Percentiles rank a stretch among this genome's conserved stretches.
Evolutionary conservation across 768 basidiomycete species (phyloP).

Genomic region (Leccinum ochraceum): DNA sequence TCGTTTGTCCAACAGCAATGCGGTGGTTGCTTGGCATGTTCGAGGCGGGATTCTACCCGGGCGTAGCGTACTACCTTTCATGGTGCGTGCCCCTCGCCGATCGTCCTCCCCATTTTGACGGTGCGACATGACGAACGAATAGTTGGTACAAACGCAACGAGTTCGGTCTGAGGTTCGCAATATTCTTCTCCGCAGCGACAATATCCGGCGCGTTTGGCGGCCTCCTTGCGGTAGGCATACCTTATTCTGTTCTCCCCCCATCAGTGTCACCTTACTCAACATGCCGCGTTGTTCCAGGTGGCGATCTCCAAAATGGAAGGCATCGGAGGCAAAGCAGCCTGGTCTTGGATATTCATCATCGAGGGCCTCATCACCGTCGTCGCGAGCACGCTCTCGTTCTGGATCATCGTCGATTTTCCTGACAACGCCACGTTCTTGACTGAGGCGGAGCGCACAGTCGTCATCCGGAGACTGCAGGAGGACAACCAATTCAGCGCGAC

Average conservation of each 20-base stretch:
- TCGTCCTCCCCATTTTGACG: slow-evolving; percentile 37
- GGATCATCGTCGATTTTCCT: slow-evolving; percentile 82
- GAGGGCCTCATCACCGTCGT: slow-evolving; percentile 69
- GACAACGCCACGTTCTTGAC: slow-evolving; percentile 77
- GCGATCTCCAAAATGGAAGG: slow-evolving; percentile 75
- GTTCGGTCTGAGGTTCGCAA: slow-evolving; percentile 62
- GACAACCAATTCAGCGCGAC: slow-evolving; percentile 75
- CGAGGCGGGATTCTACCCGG: slow-evolving; percentile 48
- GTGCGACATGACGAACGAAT: slow-evolving; percentile 10
- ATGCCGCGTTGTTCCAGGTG: slow-evolving; percentile 29
- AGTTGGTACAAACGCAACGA: slow-evolving; percentile 73
- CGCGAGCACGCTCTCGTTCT: slow-evolving; percentile 67
- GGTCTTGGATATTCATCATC: slow-evolving; percentile 78
- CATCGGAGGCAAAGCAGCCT: slow-evolving; percentile 61
- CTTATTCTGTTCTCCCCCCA: not conserved
- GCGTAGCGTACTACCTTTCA: slow-evolving; percentile 72
- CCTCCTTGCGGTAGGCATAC: slow-evolving; percentile 56
- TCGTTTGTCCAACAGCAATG: slow-evolving; percentile 45
- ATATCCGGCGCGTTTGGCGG: slow-evolving; percentile 84
- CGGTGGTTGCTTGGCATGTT: slow-evolving; percentile 72
- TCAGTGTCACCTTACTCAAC: slow-evolving; percentile 1
- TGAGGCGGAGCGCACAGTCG: slow-evolving; percentile 66
- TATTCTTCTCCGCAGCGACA: slow-evolving; percentile 80
- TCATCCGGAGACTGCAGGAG: slow-evolving; percentile 63
- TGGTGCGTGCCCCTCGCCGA: slow-evolving; percentile 45